Evolutionary conservation across 1,139 yeast genomes (phyloP), one percentile per base, ranked within the genome.

Genomic region (Komagataea norvegica): DNA sequence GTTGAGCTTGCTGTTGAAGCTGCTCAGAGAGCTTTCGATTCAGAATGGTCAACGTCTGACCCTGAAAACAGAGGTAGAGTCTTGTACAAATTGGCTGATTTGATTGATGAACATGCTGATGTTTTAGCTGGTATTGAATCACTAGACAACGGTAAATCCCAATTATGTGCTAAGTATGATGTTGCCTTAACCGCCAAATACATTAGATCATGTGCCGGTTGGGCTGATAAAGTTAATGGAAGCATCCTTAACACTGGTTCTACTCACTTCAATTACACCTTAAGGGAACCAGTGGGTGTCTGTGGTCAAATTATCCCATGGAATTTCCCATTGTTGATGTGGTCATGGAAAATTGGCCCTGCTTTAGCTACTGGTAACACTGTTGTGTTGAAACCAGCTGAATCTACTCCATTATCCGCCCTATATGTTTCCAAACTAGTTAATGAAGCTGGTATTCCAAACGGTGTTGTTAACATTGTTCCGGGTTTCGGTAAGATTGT

Each of bases 271-370:
- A 68, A 71, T 38, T 76, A 73, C 59, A 54, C 67, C 15, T 45
- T 56, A 40, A 61, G 64, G 51, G 87, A 79, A 56, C 87, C 88
- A 40, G 65, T 76, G 46, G 94, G 94, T 52, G 89, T 82, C 32
- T 79, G 85, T 59, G 87, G 88, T 36, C 85, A 82, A 60, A 81
- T 86, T 48, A 82, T 84, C 55, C 94, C 95, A 39, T 85, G 94
- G 93, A 84, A 84, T 62, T 84, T 83, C 70, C 94, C 95, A 37
- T 67, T 83, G 53, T 68, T 81, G 61, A 80, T 84, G 77, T 71
- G 82, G 63, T 70, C 86, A 29, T 84, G 91, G 85, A 84, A 85
- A 52, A 67, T 85, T 41, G 86, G 85, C 37, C 94, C 95, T 10
- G 89, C 91, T 33, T 66, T 85, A 48, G 81, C 87, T 34, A 79